Evolutionary conservation across 2,329 filamentous ascomycete genomes (phyloP), one percentile per base, ranked within the genome.

Genomic region (Ophiosphaerella narmari): DNA sequence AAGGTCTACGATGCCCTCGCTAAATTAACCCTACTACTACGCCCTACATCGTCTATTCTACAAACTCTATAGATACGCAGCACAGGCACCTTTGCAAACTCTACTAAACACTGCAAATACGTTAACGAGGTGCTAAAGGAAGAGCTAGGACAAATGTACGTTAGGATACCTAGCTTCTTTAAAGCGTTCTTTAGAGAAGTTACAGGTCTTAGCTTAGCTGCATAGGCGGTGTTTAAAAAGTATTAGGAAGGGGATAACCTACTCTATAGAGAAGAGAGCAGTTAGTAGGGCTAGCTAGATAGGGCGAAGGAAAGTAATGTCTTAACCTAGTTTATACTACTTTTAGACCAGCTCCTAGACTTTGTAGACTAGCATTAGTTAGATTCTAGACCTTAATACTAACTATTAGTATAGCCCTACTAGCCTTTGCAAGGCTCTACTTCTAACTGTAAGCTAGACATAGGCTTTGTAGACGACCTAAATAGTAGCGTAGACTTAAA

Each of bases 281-380:
- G 56, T 42, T 62, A 52, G 57, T 31, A 57, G 43, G 55, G 49
- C 51, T 63, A 50, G 62, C 60, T 53, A 43, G 44, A 52, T 44
- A 49, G 32, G 4, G 57, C 54, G 36, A 62, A 38, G 49, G 60
- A 67, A 53, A 43, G 36, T 8, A 52, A 65, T 16, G 53, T 65
- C 47, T 39, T 62, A 39, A 52, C 52, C 46, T 65, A 46, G 60
- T 60, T 65, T 52, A 54, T n/a, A n/a, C n/a, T n/a, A n/a, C n/a
- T n/a, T n/a, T n/a, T n/a, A n/a, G n/a, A 5, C 18, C 4, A 21
- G 18, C 18, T 21, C 18, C 4, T 21, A 21, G 18, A 21, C 4
- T 21, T 21, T 5, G 3, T 5, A 21, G 18, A 21, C 3, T 4
- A 21, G 18, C 4, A 21, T 21, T 21, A 21, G 18, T 21, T 21